Conservation (phyloP, 805 yeast genomes). For the Candida lessepsii region DNA sequence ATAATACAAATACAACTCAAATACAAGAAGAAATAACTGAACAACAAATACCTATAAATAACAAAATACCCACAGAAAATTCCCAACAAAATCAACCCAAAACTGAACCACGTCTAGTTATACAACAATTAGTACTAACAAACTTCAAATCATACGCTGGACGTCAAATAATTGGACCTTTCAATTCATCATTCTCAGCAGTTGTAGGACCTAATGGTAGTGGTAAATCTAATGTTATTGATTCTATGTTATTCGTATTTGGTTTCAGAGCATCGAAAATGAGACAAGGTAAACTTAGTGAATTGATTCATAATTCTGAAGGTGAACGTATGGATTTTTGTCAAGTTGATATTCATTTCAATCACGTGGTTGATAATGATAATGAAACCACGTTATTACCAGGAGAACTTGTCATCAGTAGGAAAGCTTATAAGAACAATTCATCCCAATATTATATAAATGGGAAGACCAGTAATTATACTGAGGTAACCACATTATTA, state of each 20-base stretch:
- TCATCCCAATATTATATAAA: slow-evolving; percentile 78
- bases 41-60: no score
- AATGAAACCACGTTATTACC: slow-evolving; percentile 36
- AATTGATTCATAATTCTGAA: slow-evolving; percentile 88
- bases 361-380: slow-evolving; percentile 63
- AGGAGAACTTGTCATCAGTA: slow-evolving; percentile 66
- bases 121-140: slow-evolving; percentile 66
- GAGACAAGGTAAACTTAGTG: slow-evolving; percentile 94
- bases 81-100: slow-evolving; percentile 1
- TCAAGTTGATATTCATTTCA: slow-evolving; percentile 87
- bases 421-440: slow-evolving; percentile 77
- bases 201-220: slow-evolving; percentile 99
- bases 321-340: slow-evolving; percentile 62
- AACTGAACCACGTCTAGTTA: slow-evolving; percentile 63
- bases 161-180: slow-evolving; percentile 88
- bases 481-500: slow-evolving; percentile 73
- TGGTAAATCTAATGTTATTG: slow-evolving; percentile 97
- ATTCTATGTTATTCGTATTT: slow-evolving; percentile 91
- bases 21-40: no score
- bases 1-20: no score
- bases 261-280: slow-evolving; percentile 95
- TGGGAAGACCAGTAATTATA: slow-evolving; percentile 64
- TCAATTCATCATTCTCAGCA: slow-evolving; percentile 89
- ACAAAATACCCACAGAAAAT: no score
- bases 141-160: slow-evolving; percentile 98